Base-by-base conservation (phyloP, 768 basidiomycete species). In the Trichaptum fuscoviolaceum region DNA sequence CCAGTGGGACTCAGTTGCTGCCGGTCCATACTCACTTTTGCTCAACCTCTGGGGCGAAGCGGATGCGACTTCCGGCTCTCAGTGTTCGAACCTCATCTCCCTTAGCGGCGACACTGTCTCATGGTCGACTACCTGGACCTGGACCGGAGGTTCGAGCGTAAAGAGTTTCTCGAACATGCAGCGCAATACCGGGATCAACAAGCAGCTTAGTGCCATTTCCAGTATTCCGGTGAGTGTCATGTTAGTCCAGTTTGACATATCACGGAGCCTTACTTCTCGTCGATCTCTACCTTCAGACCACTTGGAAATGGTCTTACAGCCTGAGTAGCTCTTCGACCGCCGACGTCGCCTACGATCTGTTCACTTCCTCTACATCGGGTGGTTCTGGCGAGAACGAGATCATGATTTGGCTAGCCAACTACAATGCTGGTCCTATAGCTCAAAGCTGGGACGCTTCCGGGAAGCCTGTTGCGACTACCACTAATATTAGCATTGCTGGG, bases 361-460 rank as follows among this genome's bases (percentile, higher is more conserved):
- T 90, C 78, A 89, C 87, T 0, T 83, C 87, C 1, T 70, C 70
- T 67, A 76, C 77, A 5, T 57, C 84, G 35, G 82, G 82, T 0
- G 87, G 87, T 34, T 73, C 79, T 57, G 80, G 80, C 64, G 67
- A 69, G 36, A 70, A 77, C 67, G 82, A 83, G 67, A 79, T 88
- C 69, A 90, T 90, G 88, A 75, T 90, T 67, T 89, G 88, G 88
- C 81, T 88, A 17, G 86, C 80, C 0, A 85, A 83, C 70, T 80
- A 74, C 77, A 83, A 84, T 68, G 82, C 87, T 3, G 81, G 81
- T 2, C 88, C 88, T 1, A 87, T 89, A 67, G 85, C 85, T 17
- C 74, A 76, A 23, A 23, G 68, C 0, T 89, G 86, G 72, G 74
- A 75, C 71, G 73, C 79, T 0, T 72, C 79, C 4, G 42, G 42